Evolutionary conservation across 345 rosid genomes (phyloP).

Genomic region (Hibiscus syriacus): DNA sequence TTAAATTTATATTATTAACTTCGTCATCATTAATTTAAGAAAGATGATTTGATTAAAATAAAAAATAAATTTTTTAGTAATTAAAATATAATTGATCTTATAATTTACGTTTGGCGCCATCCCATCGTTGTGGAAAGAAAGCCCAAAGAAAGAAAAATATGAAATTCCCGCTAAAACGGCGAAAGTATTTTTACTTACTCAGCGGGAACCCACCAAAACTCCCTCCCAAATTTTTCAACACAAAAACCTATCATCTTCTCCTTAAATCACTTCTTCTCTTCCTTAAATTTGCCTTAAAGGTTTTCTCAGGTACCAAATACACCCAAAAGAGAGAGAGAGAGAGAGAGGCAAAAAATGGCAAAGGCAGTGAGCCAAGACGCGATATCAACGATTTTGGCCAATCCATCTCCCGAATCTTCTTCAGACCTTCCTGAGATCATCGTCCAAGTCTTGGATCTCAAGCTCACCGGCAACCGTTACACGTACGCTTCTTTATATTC

Average conservation of each 20-base stretch:
- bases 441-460: slow-evolving; percentile 74
- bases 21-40: no score
- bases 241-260: neutral
- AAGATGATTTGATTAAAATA: no score
- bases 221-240: neutral
- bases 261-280: neutral
- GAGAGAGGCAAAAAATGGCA: neutral
- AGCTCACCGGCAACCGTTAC: slow-evolving; percentile 68
- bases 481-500: slow-evolving; percentile 27
- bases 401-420: slow-evolving; percentile 59
- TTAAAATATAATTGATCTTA: no score
- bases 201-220: neutral
- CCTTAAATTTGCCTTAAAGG: neutral
- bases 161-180: no score
- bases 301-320: neutral
- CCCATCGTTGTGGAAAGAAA: no score
- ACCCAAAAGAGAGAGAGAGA: neutral
- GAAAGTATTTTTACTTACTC: no score
- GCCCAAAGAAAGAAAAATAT: no score
- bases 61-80: no score
- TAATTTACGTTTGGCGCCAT: no score
- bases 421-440: slow-evolving; percentile 43
- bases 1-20: no score
- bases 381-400: slow-evolving; percentile 38
- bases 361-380: slow-evolving; percentile 34